Base-by-base conservation (phyloP, 2,329 filamentous ascomycete genomes). In the Fusarium chaquense region DNA sequence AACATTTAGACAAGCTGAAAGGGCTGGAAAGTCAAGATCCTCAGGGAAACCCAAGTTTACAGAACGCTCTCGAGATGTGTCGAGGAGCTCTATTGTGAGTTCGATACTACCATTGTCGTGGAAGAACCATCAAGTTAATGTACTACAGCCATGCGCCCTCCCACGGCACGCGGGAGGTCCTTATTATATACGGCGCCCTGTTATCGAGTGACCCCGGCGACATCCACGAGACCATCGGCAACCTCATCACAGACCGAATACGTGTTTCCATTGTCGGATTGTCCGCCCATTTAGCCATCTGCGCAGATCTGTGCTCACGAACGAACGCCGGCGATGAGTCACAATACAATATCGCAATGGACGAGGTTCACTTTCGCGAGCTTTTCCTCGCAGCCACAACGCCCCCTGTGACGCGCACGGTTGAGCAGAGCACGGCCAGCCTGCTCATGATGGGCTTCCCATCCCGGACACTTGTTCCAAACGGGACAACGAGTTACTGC, bases 361-460 rank as follows among this genome's bases (percentile, higher is more conserved):
- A 99, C 80, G 82, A 83, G 70, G 76, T 80, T 33, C 92, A 98
- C 81, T 96, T 96, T 76, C 88, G 91, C 32, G 94, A 98, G 75
- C 86, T 98, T n/a, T 86, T 98, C 65, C 90, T 98, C 78, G 90
- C 90, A 20, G 89, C 92, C 49, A 98, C 96, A 1, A 98, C 93
- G 4, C 96, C 96, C 1, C 96, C 95, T 0, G 91, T 94, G 20
- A 93, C 94, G 15, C 89, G 92, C 57, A 88, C 90, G 4, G 80
- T 82, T 41, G 86, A 87, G 69, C 85, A 87, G 73, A 85, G 83
- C 64, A 85, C 85, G 11, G 85, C 88, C 2, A 89, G 87, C 57
- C 83, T 99, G 41, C 87, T 99, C 28, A 97, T 97, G 92, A 99
- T 99, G 95, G 96, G 96, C 6, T 99, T 99, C 76, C 96, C 96